Percentiles rank a stretch among this genome's conserved stretches.
These are phyloP conservation scores for Poa pratensis DNA, from an alignment of 176 grass and related monocot genomes.

Conservation along the genomic window DNA sequence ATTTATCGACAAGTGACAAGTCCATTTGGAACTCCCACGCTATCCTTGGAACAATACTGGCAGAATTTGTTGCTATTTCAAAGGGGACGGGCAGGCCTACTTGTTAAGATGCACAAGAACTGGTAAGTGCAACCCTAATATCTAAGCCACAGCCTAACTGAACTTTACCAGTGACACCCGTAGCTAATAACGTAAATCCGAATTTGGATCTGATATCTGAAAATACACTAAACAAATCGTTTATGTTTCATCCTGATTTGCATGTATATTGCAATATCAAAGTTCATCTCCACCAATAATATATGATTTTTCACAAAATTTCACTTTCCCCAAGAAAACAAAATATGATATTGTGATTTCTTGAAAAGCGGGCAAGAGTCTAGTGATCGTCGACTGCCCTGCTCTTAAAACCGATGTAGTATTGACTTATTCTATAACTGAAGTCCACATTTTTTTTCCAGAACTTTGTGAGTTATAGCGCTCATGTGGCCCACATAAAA, in stretches of 20 bases:
- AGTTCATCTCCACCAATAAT: background rate
- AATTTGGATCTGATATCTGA: background rate
- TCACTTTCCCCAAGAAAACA: no score
- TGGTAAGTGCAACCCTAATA: background rate
- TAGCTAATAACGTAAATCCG: background rate
- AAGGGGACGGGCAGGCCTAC: background rate
- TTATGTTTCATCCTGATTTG: background rate
- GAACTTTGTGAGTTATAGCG: background rate
- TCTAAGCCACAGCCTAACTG: background rate
- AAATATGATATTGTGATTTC: background rate
- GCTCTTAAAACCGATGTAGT: background rate
- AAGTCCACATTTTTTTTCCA: background rate
- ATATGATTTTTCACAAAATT: background rate
- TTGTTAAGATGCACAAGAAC: background rate
- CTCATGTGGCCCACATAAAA: background rate
- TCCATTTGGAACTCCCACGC: background rate
- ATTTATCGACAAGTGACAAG: conserved; percentile 8
- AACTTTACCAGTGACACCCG: background rate
- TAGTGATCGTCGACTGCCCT: background rate
- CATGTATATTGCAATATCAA: background rate
- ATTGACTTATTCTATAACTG: no score
- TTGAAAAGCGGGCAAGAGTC: background rate
- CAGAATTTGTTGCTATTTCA: conserved; percentile 12
- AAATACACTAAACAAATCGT: no score
- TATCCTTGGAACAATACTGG: background rate